Conservation (phyloP, 129 eudicot genomes). For the Ambrosia trifida region DNA sequence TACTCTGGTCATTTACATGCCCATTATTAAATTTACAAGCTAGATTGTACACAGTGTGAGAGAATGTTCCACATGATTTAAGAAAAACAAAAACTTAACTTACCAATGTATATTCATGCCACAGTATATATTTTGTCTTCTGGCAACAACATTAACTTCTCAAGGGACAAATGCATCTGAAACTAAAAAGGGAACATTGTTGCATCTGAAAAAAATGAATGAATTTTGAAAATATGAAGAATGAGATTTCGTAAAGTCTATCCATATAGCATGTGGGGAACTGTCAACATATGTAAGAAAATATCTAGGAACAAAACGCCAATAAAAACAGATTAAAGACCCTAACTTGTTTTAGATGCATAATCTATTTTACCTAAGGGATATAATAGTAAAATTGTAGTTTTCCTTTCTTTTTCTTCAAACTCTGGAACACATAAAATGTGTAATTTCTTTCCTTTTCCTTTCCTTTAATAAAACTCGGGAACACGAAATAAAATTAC, state of each 20-base stretch:
- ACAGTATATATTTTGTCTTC: conserved; percentile 75
- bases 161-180: conserved; percentile 75
- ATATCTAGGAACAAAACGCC: not conserved
- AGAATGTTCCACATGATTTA: conserved; percentile 18
- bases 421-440: too few species aligned
- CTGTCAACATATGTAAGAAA: not conserved
- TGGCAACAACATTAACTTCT: conserved; percentile 65
- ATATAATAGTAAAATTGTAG: too few species aligned
- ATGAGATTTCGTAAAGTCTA: not conserved
- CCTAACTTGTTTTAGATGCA: not conserved
- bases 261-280: not conserved
- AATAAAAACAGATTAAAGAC: not conserved
- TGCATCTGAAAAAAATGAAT: not conserved
- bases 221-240: not conserved
- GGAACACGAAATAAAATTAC: too few species aligned
- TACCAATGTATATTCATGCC: conserved; percentile 93
- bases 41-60: conserved; percentile 9
- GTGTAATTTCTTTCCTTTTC: too few species aligned
- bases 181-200: conserved; percentile 15
- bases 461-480: too few species aligned
- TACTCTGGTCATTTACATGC: conserved; percentile 59
- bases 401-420: too few species aligned
- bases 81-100: conserved; percentile 29
- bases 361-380: not conserved
- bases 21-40: conserved; percentile 8